A percentile compares a stretch with the other conserved stretches of the same genome.
Evolutionary conservation across 2,329 filamentous ascomycete species (phyloP).

Genomic region (Ceratocystis cubensis): DNA sequence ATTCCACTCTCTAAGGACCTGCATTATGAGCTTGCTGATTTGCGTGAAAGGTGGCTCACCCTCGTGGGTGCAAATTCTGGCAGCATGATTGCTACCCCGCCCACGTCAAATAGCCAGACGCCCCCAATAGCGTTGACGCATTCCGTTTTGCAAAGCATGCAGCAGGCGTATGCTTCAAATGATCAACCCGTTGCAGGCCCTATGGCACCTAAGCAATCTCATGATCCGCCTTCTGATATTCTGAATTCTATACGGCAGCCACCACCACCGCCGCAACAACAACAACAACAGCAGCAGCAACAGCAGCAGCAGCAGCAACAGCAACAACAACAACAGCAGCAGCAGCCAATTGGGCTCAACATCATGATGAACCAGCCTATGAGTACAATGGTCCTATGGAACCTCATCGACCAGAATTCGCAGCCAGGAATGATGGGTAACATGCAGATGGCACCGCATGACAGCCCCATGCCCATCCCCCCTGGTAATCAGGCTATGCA

Average conservation of each 20-base stretch:
- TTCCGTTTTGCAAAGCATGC: background rate
- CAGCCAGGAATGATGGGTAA: slow-evolving; percentile 3
- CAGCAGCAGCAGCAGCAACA: background rate
- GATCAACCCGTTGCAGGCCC: background rate
- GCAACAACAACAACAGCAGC: background rate
- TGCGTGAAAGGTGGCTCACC: slow-evolving; percentile 39
- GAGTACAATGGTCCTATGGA: slow-evolving; percentile 17
- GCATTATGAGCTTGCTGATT: slow-evolving; percentile 36
- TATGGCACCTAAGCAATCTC: background rate
- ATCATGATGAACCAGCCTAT: slow-evolving; percentile 19
- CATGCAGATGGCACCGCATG: background rate
- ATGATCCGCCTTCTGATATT: background rate
- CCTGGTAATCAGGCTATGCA: background rate
- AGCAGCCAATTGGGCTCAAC: slow-evolving; percentile 12
- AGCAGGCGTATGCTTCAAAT: background rate
- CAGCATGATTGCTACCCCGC: background rate
- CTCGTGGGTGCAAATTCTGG: slow-evolving; percentile 30
- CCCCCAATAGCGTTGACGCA: background rate
- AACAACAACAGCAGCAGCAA: background rate
- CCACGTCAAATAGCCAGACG: background rate
- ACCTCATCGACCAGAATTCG: slow-evolving; percentile 18
- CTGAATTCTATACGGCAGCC: background rate
- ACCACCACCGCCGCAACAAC: background rate
- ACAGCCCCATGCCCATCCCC: background rate
- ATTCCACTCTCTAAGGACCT: slow-evolving; percentile 35